Evolutionary conservation across 2,329 filamentous ascomycete species (phyloP), one percentile per base, ranked within the genome.

Genomic region (Diaporthe australafricana): DNA sequence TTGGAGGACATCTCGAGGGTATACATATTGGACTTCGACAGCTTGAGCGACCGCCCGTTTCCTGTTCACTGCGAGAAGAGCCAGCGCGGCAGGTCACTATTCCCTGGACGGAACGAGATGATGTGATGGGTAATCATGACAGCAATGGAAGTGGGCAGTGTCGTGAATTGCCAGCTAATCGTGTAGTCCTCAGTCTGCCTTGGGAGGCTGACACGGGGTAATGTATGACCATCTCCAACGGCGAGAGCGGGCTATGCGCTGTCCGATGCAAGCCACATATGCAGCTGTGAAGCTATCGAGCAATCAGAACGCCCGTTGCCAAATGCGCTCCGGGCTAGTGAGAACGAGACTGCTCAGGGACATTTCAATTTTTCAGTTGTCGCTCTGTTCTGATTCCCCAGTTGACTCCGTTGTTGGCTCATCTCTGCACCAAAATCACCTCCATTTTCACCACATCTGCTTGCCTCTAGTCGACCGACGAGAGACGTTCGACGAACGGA

Each of bases 241-340:
- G 1, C 1, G 11, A 3, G 52, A 38, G 20, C 8, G 30, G 14
- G 9, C 12, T n/a, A 56, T 35, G 52, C 20, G 52, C 52, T 56
- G 52, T 35, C 52, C 14, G 48, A 30, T 56, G 52, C 30, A 56
- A 56, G 52, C 52, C 52, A 52, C 25, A n/a, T n/a, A n/a, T 56
- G 52, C 20, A 56, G 5, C 52, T 22, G 52, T 32, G 20, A 1
- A 20, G 20, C 52, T 30, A 56, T n/a, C 30, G 30, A 56, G 30
- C 52, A 35, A 22, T 20, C 17, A 7, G 14, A 12, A 52, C 48
- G 14, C 14, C 25, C 6, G 7, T 25, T 52, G 12, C 12, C 8
- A 7, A 8, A 52, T 52, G 14, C 25, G 17, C 48, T 25, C 5
- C 48, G 22, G 12, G 25, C n/a, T n/a, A 25, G 14, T 25, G 50